Conservation (phyloP, 257 asterid genomes). For the Mentha longifolia region DNA sequence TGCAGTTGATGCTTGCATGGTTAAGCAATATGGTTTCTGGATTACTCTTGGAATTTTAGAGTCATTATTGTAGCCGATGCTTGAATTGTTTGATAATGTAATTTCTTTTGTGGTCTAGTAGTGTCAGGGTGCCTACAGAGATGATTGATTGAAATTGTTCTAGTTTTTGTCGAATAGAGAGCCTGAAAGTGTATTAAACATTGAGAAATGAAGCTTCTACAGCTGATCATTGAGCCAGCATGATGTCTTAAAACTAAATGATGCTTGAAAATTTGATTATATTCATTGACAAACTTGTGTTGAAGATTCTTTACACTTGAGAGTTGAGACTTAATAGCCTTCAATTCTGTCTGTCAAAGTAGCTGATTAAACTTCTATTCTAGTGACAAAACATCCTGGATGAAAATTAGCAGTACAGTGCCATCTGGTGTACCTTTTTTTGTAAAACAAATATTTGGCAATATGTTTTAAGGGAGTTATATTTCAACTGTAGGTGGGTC, state of each 20-base stretch:
- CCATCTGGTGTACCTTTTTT: not conserved
- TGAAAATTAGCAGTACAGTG: slow-evolving; percentile 5
- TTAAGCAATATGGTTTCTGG: slow-evolving; percentile 14
- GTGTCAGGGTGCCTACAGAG: slow-evolving; percentile 19
- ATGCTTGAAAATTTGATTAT: slow-evolving; percentile 18
- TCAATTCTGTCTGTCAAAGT: slow-evolving; percentile 15
- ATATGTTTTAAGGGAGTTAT: slow-evolving; percentile 25
- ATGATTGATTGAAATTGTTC: slow-evolving; percentile 17
- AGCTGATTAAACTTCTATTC: not conserved
- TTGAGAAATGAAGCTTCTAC: slow-evolving; percentile 19
- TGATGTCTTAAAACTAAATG: not conserved
- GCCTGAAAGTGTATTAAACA: slow-evolving; percentile 20
- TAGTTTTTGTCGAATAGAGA: slow-evolving; percentile 23
- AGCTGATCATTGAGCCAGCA: slow-evolving; percentile 19
- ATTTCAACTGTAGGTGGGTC: slow-evolving; percentile 76
- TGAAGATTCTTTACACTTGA: not conserved
- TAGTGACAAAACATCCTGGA: slow-evolving; percentile 14
- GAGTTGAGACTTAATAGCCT: slow-evolving; percentile 16
- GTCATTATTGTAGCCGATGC: slow-evolving; percentile 45
- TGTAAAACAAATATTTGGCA: slow-evolving; percentile 10
- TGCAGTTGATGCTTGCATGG: slow-evolving; percentile 26
- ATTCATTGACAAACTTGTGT: slow-evolving; percentile 9
- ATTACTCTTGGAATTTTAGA: slow-evolving; percentile 61
- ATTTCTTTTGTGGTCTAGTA: slow-evolving; percentile 17
- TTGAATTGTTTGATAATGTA: slow-evolving; percentile 20